A percentile compares a stretch with the other conserved stretches of the same genome.
Conservation (phyloP, 169 alveolate genomes). For the Cyclospora cayetanensis region DNA sequence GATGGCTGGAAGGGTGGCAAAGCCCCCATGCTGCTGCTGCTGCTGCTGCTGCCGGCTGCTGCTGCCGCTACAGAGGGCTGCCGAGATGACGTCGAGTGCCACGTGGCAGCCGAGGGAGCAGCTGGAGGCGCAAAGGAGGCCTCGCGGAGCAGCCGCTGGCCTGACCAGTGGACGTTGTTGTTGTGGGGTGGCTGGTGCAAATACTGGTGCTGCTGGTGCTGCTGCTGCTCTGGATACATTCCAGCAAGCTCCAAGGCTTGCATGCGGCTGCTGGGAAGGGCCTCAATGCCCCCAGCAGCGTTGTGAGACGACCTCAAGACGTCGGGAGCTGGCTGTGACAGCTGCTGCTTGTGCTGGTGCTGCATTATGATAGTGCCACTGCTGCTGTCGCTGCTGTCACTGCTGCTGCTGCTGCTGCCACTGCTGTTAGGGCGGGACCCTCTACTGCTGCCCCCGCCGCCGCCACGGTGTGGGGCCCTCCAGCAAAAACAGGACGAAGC, state of each 20-base stretch:
- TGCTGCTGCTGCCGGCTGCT: neutral
- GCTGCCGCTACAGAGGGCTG: neutral
- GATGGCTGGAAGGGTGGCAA: too few species aligned
- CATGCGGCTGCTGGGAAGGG: neutral
- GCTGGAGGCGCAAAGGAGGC: too few species aligned
- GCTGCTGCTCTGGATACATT: neutral
- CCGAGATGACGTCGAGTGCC: too few species aligned
- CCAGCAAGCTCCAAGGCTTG: neutral
- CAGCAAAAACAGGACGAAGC: neutral
- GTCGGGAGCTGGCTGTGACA: neutral
- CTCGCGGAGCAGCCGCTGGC: too few species aligned
- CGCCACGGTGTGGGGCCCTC: neutral
- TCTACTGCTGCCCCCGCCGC: neutral
- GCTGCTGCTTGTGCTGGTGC: neutral
- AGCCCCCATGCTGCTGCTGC: neutral
- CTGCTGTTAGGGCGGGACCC: neutral
- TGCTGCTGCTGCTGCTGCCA: conserved; percentile 6
- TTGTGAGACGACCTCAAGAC: neutral
- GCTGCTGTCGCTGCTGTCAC: neutral
- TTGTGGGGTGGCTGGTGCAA: neutral
- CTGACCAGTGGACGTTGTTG: neutral
- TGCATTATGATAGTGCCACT: neutral
- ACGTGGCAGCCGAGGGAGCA: too few species aligned
- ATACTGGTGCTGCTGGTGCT: conserved; percentile 13
- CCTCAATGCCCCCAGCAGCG: neutral